Base-by-base conservation (phyloP, 495 filamentous ascomycete genomes). In the Penicillium cinerascens region DNA sequence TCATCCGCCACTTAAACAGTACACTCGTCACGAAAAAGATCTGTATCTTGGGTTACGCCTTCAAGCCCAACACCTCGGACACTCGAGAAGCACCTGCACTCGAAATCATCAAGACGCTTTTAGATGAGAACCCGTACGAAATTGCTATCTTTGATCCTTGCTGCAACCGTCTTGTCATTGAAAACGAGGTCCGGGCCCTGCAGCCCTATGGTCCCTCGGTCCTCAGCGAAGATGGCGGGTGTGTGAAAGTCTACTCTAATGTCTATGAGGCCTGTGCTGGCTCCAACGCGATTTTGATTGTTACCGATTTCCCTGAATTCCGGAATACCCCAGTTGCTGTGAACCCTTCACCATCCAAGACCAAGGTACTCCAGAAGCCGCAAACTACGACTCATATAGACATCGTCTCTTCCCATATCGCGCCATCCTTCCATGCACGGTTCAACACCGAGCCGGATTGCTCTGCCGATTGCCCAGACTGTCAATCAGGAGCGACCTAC, bases 1-100 rank as follows among this genome's bases (percentile, higher is more conserved):
- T 91, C 3, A 78, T 89, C 45, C 65, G 64, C 20, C 81, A 81
- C 49, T 71, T 91, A 18, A 84, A 87, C 65, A 81, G 83, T 49
- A 87, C 82, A 2, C 74, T 89, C 0, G 75, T 77, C 3, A 78
- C 77, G 11, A 90, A 90, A 69, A 87, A 86, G 61, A 76, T 91
- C 18, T 78, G 84, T 4, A 59, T 91, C 2, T 73, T 92, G 2
- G 88, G 88, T 5, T 89, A 82, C 61, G 81, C 88, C 2, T 92
- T 88, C 70, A 91, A 92, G 71, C 85, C 88, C 60, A 77, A 88
- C 56, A 91, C 88, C 2, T 80, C 80, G 16, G 87, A 91, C 62
- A 87, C 82, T 11, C 77, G 88, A 8, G 86, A 89, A 61, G 81
- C 79, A 36, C 78, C 85, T 0, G 82, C 88, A 0, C 77, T 91